Conservation (phyloP, 208 protist genomes). For the Blastocrithidia nonstop region DNA sequence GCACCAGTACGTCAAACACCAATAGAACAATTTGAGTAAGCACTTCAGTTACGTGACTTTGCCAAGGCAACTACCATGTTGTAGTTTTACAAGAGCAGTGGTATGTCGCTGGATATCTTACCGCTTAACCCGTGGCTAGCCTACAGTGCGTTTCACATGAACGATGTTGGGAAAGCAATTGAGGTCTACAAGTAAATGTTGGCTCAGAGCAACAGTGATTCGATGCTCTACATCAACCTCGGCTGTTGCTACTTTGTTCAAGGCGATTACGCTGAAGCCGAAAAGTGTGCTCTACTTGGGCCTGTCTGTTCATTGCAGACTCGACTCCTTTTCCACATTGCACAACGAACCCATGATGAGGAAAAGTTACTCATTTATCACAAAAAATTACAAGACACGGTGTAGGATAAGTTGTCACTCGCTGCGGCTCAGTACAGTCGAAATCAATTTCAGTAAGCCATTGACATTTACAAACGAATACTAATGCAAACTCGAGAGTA, state of each 20-base stretch:
- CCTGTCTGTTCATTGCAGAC: constrained; percentile 71
- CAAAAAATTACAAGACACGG: constrained; percentile 69
- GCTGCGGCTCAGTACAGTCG: constrained; percentile 91
- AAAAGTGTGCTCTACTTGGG: constrained; percentile 77
- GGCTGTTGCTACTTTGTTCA: constrained; percentile 75
- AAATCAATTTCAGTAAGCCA: constrained; percentile 92
- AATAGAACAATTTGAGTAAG: constrained; percentile 78
- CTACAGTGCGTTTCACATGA: constrained; percentile 91
- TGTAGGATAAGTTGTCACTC: constrained; percentile 88
- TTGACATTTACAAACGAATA: constrained; percentile 95
- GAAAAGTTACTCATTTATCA: constrained; percentile 89
- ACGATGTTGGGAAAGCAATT: constrained; percentile 85
- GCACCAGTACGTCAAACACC: constrained; percentile 22
- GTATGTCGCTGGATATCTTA: constrained; percentile 55
- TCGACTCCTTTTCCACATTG: constrained; percentile 90
- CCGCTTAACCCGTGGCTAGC: constrained; percentile 84
- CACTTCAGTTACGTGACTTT: constrained; percentile 74
- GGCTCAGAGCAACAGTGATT: constrained; percentile 29
- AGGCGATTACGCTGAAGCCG: constrained; percentile 80
- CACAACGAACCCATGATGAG: constrained; percentile 88
- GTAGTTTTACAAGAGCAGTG: constrained; percentile 79
- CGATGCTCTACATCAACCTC: constrained; percentile 64
- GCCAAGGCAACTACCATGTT: constrained; percentile 79
- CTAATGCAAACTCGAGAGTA: constrained; percentile 89
- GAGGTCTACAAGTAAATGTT: constrained; percentile 83